Conservation (phyloP, 441 rosid genomes). For the Mallotus repandus region DNA sequence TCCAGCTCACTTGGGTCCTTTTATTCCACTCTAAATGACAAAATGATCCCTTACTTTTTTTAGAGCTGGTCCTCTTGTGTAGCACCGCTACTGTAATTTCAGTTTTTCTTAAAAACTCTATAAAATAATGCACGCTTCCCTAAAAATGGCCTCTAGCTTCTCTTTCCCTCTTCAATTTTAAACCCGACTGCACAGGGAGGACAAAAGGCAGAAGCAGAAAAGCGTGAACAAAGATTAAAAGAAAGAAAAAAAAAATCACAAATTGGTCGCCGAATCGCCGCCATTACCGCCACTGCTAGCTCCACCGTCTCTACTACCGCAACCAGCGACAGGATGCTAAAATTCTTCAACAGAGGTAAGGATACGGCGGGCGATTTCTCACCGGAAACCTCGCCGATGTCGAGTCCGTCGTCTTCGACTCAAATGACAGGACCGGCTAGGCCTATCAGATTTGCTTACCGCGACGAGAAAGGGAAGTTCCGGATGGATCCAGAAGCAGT, state of each 20-base stretch:
- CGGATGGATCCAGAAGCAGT: conserved; percentile 99
- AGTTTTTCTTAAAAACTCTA: not conserved
- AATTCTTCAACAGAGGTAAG: conserved; percentile 47
- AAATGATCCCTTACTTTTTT: conserved; percentile 11
- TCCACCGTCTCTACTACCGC: not conserved
- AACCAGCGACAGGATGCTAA: conserved; percentile 38
- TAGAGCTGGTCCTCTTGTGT: not conserved
- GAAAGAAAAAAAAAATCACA: too few relatives aligned
- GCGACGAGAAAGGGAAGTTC: conserved; percentile 92
- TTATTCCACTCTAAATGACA: not conserved
- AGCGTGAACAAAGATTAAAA: not conserved
- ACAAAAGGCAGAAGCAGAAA: not conserved
- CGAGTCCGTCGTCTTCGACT: conserved; percentile 29
- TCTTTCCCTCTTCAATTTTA: conserved; percentile 44
- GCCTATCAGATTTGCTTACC: conserved; percentile 80
- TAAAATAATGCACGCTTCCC: not conserved
- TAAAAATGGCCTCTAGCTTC: not conserved
- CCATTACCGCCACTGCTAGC: too few relatives aligned
- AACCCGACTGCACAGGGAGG: conserved; percentile 22
- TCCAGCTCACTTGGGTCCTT: not conserved
- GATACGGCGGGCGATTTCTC: conserved; percentile 43
- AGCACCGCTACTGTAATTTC: conserved; percentile 25
- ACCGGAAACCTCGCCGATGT: conserved; percentile 43
- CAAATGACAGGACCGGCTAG: conserved; percentile 79
- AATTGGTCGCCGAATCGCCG: too few relatives aligned